These are phyloP conservation scores for Fistulinella staudtii DNA, from an alignment of 1,284 basidiomycete species.

Conservation along the genomic window DNA sequence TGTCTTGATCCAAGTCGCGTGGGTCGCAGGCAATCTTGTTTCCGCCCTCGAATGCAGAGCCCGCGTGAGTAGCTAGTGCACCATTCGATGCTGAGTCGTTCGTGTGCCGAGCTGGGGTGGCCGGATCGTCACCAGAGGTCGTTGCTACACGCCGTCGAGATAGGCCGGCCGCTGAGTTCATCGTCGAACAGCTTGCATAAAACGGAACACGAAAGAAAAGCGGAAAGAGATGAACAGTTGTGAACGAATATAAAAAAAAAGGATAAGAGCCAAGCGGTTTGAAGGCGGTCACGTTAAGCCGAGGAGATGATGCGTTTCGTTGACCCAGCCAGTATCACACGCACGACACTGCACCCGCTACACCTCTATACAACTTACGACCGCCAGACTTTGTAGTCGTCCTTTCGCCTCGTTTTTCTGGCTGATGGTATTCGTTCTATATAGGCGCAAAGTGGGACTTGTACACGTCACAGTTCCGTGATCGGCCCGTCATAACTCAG, in stretches of 20 bases:
- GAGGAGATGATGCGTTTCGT: not conserved
- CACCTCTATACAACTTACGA: not conserved
- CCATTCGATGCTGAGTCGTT: slow-evolving; percentile 36
- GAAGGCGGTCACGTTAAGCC: not conserved
- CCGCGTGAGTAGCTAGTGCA: slow-evolving; percentile 45
- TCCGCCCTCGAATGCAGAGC: slow-evolving; percentile 79
- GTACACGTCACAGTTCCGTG: too few relatives aligned
- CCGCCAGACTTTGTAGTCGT: too few relatives aligned
- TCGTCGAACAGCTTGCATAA: slow-evolving; percentile 29
- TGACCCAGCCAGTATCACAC: not conserved
- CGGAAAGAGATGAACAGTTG: not conserved
- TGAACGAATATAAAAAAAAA: slow-evolving; percentile 4
- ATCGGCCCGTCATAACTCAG: too few relatives aligned
- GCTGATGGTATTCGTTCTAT: too few relatives aligned
- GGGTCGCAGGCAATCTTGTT: slow-evolving; percentile 93
- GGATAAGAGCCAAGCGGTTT: not conserved
- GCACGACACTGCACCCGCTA: not conserved
- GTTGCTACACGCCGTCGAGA: slow-evolving; percentile 51
- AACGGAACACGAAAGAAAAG: slow-evolving; percentile 7
- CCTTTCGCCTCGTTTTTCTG: too few relatives aligned
- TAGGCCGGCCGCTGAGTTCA: slow-evolving; percentile 45
- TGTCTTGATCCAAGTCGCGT: slow-evolving; percentile 78
- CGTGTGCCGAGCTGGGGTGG: slow-evolving; percentile 27
- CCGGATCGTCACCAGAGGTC: slow-evolving; percentile 36
- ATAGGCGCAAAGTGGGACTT: too few relatives aligned